Percentiles rank a stretch among this genome's conserved stretches.
Evolutionary conservation across 345 rosid genomes (phyloP).

Genomic region (Hibiscus tridactylites): DNA sequence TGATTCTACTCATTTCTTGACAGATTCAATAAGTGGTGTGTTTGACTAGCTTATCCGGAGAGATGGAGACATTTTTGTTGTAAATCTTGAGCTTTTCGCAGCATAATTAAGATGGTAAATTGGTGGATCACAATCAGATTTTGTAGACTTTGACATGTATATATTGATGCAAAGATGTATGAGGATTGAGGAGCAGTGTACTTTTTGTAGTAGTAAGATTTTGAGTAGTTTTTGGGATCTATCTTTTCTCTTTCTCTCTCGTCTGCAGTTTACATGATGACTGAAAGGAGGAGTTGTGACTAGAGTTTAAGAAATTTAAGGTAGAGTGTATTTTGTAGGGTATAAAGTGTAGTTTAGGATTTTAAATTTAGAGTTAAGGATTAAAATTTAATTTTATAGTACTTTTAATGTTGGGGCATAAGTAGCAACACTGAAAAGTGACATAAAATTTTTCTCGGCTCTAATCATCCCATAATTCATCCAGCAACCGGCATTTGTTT

Average conservation of each 20-base stretch:
- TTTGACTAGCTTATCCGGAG: constrained; percentile 12
- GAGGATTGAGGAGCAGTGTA: constrained; percentile 19
- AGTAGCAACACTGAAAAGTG: too few relatives aligned
- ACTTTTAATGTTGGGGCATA: too few relatives aligned
- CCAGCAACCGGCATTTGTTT: not conserved
- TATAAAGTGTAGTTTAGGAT: too few relatives aligned
- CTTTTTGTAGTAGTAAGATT: constrained; percentile 4
- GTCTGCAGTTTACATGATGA: constrained; percentile 29
- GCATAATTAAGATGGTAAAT: not conserved
- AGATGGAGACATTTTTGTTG: constrained; percentile 12
- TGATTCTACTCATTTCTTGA: constrained; percentile 19
- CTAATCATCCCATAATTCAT: constrained; percentile 4
- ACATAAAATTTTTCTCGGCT: too few relatives aligned
- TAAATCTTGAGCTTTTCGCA: not conserved
- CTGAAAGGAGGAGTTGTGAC: constrained; percentile 62
- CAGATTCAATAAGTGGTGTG: constrained; percentile 7
- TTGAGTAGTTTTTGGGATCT: constrained; percentile 6
- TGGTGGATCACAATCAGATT: not conserved
- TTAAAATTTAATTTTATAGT: too few relatives aligned
- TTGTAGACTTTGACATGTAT: constrained; percentile 9
- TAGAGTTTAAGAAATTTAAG: too few relatives aligned
- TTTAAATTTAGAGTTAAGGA: too few relatives aligned
- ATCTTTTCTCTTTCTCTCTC: constrained; percentile 7
- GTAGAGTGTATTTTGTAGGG: too few relatives aligned
- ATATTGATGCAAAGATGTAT: constrained; percentile 14